Conservation (phyloP, 441 rosid genomes). For the Metrosideros polymorpha region DNA sequence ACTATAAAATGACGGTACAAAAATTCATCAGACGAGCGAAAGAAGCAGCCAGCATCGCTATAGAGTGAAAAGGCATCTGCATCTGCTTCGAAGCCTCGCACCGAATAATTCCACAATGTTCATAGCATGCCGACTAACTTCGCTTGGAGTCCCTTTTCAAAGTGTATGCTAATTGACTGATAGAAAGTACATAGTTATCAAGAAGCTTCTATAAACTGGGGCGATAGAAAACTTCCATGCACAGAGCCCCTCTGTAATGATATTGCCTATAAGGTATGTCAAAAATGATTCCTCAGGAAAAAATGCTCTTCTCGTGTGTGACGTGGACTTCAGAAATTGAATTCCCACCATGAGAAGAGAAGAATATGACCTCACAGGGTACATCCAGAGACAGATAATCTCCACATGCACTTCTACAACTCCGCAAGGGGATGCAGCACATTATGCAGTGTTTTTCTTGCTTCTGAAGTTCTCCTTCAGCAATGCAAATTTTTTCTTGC, state of each 20-base stretch:
- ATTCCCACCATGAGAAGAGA: background rate
- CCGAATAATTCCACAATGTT: background rate
- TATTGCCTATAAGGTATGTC: background rate
- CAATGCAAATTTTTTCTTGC: conserved; percentile 82
- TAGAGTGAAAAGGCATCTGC: background rate
- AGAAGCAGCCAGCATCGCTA: background rate
- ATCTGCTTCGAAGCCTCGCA: background rate
- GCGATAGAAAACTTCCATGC: background rate
- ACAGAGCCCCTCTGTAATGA: background rate
- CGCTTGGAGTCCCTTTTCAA: background rate
- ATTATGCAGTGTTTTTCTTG: conserved; percentile 53
- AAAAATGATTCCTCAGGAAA: background rate
- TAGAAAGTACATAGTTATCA: background rate
- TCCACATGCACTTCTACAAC: background rate
- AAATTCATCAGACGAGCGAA: background rate
- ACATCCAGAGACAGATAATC: background rate
- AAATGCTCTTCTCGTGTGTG: background rate
- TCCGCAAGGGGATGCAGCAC: background rate
- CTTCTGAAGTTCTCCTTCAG: conserved; percentile 78
- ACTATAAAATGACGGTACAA: background rate
- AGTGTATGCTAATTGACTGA: background rate
- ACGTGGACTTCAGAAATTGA: background rate
- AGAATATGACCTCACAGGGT: background rate
- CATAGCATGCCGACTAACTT: background rate
- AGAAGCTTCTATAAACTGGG: background rate